phyloP scores from a whole-genome alignment of 2,329 filamentous ascomycete genomes.

The Aspergillus persii region DNA sequence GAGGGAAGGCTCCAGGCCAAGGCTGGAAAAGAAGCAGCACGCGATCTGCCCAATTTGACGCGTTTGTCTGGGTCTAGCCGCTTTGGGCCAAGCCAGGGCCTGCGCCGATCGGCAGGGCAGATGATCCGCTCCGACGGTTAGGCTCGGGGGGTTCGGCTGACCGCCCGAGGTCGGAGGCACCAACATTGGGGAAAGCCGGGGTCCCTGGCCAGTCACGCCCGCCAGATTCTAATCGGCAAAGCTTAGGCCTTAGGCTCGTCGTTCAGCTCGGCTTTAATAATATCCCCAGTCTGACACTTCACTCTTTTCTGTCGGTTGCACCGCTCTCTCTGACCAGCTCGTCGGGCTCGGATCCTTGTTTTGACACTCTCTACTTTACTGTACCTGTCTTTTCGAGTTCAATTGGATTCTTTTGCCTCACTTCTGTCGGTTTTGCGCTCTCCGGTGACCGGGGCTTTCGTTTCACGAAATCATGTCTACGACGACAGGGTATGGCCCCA shows the following conservation, averaged over 20 bases:
- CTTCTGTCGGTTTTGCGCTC: not conserved
- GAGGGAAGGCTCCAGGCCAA: not conserved
- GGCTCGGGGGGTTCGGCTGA: constrained; percentile 12
- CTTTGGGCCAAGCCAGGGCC: not conserved
- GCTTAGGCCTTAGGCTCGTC: not conserved
- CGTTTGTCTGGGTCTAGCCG: constrained; percentile 8
- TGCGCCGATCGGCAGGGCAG: not conserved
- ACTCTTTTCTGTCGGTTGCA: not conserved
- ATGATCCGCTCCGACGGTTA: constrained; percentile 22
- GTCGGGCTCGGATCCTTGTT: not conserved
- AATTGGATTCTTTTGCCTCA: not conserved
- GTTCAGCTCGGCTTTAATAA: not conserved
- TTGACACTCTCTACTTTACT: not conserved
- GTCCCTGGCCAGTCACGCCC: constrained; percentile 1
- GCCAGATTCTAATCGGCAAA: constrained; percentile 2
- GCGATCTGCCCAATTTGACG: constrained; percentile 12
- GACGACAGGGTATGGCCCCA: constrained; percentile 46
- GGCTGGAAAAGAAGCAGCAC: not conserved
- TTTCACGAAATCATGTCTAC: constrained; percentile 49
- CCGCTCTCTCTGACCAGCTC: not conserved
- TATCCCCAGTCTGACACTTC: not conserved
- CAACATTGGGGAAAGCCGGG: not conserved
- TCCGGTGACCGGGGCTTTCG: constrained; percentile 17
- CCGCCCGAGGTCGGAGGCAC: constrained; percentile 18
- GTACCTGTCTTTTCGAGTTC: not conserved